Base-by-base conservation (phyloP, 2,329 filamentous ascomycete genomes). In the Beauveria sp. region DNA sequence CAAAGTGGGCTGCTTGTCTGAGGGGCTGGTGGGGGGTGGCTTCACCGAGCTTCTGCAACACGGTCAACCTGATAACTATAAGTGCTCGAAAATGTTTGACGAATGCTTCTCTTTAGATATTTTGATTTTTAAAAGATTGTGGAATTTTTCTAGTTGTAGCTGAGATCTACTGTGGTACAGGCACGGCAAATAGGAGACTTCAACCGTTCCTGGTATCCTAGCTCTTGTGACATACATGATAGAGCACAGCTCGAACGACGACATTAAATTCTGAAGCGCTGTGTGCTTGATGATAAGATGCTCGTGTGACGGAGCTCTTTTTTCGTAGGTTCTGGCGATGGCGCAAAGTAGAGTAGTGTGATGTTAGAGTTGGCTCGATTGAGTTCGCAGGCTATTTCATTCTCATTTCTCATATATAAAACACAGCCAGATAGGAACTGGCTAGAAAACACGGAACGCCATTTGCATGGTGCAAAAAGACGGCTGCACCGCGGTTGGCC, bases 11-110 rank as follows among this genome's bases (percentile, higher is more conserved):
- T 64, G 63, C 64, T 68, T 68, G 68, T 65, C 68, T 63, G 70
- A 69, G 63, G 61, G 59, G 65, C 53, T 55, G 65, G 64, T 67
- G 69, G 70, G 72, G 72, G 72, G 67, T 66, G 60, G 45, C 51
- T 63, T 65, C 56, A 54, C 50, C 50, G n/a, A 50, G 34, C 50
- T 62, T 47, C 47, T 52, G 40, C 40, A 24, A 14, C 22, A 26
- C 40, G 3, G 20, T 14, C 2, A 42, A 20, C 16, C 20, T 26
- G 30, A 43, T 16, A 22, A 22, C 22, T 22, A 28, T 8, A 7
- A 30, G 18, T 16, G 26, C 51, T 28, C 34, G 22, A n/a, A 18
- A 54, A 30, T 28, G 22, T 14, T 5, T 12, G 34, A 38, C 5
- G 12, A 16, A 4, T 14, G 5, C 12, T 38, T 38, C 5, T 38